Evolutionary conservation across 129 eudicot genomes (phyloP), one percentile per base, ranked within the genome.

Genomic region (Glebionis coronaria): DNA sequence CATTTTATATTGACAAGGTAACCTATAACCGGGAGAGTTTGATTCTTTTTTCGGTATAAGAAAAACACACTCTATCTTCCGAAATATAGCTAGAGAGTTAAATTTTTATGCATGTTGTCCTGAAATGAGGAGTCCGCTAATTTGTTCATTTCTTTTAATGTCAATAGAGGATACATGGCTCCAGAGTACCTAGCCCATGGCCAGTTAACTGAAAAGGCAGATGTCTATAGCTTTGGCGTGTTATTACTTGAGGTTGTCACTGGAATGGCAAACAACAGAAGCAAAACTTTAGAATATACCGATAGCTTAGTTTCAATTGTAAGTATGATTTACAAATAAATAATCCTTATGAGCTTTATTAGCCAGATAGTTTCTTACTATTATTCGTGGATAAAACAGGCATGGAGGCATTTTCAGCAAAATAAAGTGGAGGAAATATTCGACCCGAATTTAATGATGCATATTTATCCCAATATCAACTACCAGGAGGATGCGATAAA

Each of bases 141-240:
- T 23, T 23, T 0, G 25, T 13, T 44, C 13, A 3, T 44, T 62
- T 62, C 3, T 1, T 44, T 46, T 15, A 46, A 64, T 6, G 14
- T 65, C 45, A 27, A 47, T 72, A 84, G 88, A 45, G 91, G 88
- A 79, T 87, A 84, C 20, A 79, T 87, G 87, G 95, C 95, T 57
- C 95, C 90, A 49, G 90, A 84, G 70, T 88, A 88, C 76, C 75
- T 88, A 63, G 91, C 91, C 35, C 84, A 81, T 71, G 91, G 91
- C 15, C 87, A 82, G 69, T 66, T 88, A 63, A 85, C 91, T 2
- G 91, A 85, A 38, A 88, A 88, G 59, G 96, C 75, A 25, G 96
- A 88, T 65, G 91, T 88, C 54, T 84, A 88, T 63, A 88, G 95
- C 76, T 82, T 80, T 63, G 89, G 91, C 18, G 91, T 88, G 65